Percentiles rank a stretch among this genome's conserved stretches.
Conservation (phyloP, 2,329 filamentous ascomycete genomes). For the Claviceps citrina region DNA sequence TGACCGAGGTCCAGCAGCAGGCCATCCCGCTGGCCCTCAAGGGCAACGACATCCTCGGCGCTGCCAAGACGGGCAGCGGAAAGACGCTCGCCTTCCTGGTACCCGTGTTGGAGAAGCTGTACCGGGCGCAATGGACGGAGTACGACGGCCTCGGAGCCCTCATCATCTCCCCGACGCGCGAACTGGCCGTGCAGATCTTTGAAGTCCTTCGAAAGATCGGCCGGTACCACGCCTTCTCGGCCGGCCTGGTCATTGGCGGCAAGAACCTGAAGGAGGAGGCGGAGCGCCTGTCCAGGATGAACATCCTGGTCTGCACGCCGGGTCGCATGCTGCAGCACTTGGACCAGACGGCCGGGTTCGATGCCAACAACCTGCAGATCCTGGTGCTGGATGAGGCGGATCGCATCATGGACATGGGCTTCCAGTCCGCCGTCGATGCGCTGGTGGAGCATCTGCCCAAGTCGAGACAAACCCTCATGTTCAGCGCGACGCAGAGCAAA, state of each 20-base stretch:
- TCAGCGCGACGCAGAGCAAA: constrained; percentile 92
- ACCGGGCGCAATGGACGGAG: constrained; percentile 77
- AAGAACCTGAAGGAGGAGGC: constrained; percentile 80
- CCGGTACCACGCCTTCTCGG: constrained; percentile 76
- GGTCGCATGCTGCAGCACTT: constrained; percentile 91
- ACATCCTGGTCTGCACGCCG: constrained; percentile 89
- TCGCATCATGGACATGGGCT: constrained; percentile 95
- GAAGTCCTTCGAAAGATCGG: constrained; percentile 85
- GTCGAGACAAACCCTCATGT: constrained; percentile 77
- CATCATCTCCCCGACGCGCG: constrained; percentile 84
- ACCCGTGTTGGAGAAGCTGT: constrained; percentile 83
- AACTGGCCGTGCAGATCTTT: constrained; percentile 93
- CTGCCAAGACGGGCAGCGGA: constrained; percentile 87
- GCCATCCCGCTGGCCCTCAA: constrained; percentile 82
- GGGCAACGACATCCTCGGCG: constrained; percentile 76
- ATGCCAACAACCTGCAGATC: constrained; percentile 81
- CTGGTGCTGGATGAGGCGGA: constrained; percentile 92
- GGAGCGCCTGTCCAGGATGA: constrained; percentile 77
- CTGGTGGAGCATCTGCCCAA: constrained; percentile 82
- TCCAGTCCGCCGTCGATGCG: constrained; percentile 78
- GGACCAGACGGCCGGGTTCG: constrained; percentile 81
- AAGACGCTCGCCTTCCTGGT: constrained; percentile 90
- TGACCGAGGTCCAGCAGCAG: constrained; percentile 83
- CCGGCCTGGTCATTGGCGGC: constrained; percentile 83
- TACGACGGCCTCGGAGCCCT: constrained; percentile 82